phyloP scores from a whole-genome alignment of 768 basidiomycete genomes.

The Pisolithus marmoratus region DNA sequence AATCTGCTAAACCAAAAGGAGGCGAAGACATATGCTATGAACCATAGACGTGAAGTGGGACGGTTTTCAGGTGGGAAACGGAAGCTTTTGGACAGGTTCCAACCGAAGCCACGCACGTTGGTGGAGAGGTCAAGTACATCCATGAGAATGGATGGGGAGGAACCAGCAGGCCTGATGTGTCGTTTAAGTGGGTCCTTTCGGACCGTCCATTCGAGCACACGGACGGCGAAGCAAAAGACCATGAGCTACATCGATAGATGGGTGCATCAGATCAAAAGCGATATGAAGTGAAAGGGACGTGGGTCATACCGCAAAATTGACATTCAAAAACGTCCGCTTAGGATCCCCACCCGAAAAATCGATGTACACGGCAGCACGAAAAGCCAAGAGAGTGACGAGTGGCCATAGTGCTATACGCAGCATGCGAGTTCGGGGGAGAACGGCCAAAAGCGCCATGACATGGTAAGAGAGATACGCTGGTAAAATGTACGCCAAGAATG shows the following conservation, averaged over 20 bases:
- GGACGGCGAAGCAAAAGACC: slow-evolving; percentile 7
- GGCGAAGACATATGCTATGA: slow-evolving; percentile 21
- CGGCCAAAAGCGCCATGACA: slow-evolving; percentile 43
- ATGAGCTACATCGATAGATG: slow-evolving; percentile 5
- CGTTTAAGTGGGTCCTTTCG: slow-evolving; percentile 10
- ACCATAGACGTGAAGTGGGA: slow-evolving; percentile 32
- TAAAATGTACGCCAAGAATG: slow-evolving; percentile 32
- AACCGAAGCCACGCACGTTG: slow-evolving; percentile 54
- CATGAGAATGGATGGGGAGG: slow-evolving; percentile 17
- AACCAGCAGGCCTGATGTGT: slow-evolving; percentile 4
- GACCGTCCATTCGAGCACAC: slow-evolving; percentile 15
- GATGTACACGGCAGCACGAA: slow-evolving; percentile 28
- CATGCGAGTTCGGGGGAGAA: slow-evolving; percentile 38
- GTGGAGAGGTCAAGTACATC: slow-evolving; percentile 47
- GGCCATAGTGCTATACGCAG: slow-evolving; percentile 44
- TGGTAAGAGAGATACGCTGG: slow-evolving; percentile 43
- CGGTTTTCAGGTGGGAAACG: slow-evolving; percentile 34
- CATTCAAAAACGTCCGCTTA: slow-evolving; percentile 1
- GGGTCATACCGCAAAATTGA: slow-evolving; percentile 9
- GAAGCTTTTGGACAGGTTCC: slow-evolving; percentile 46
- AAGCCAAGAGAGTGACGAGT: slow-evolving; percentile 36
- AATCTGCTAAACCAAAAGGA: not conserved
- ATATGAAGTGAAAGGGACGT: not conserved
- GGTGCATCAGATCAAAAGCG: too few relatives aligned
- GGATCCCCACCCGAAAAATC: slow-evolving; percentile 5